Evolutionary conservation across 129 eudicot species (phyloP).

Genomic region (Lactuca saligna): DNA sequence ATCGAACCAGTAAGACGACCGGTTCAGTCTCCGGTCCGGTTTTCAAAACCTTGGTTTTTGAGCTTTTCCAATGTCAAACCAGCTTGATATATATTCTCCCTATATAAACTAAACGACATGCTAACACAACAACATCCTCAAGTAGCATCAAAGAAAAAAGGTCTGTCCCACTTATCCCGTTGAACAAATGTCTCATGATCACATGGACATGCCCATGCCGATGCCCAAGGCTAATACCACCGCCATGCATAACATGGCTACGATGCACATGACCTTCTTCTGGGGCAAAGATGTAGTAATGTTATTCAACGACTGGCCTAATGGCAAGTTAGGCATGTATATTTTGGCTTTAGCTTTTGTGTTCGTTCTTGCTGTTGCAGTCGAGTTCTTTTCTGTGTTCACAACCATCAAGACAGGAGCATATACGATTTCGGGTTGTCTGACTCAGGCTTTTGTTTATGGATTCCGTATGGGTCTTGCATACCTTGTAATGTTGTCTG

Average conservation of each 20-base stretch:
- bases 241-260: no score
- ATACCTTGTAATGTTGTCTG: constrained; percentile 64
- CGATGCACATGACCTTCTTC: constrained; percentile 70
- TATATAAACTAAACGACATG: constrained; percentile 10
- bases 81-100: constrained; percentile 24
- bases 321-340: constrained; percentile 52
- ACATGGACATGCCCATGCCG: constrained; percentile 42
- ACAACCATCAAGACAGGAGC: constrained; percentile 21
- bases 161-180: constrained; percentile 12
- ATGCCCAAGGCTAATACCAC: constrained; percentile 43
- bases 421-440: constrained; percentile 27
- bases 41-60: no score
- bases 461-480: constrained; percentile 50
- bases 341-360: constrained; percentile 47
- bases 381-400: constrained; percentile 37
- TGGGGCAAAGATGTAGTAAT: constrained; percentile 58
- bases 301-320: constrained; percentile 60
- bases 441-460: constrained; percentile 36
- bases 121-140: constrained; percentile 10
- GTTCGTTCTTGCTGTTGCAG: constrained; percentile 35
- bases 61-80: constrained; percentile 19
- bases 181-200: constrained; percentile 28
- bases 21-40: no score
- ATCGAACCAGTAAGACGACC: no score
- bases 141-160: not conserved